Conservation (phyloP, 2,329 filamentous ascomycete genomes). For the Colletotrichum gigasporum region DNA sequence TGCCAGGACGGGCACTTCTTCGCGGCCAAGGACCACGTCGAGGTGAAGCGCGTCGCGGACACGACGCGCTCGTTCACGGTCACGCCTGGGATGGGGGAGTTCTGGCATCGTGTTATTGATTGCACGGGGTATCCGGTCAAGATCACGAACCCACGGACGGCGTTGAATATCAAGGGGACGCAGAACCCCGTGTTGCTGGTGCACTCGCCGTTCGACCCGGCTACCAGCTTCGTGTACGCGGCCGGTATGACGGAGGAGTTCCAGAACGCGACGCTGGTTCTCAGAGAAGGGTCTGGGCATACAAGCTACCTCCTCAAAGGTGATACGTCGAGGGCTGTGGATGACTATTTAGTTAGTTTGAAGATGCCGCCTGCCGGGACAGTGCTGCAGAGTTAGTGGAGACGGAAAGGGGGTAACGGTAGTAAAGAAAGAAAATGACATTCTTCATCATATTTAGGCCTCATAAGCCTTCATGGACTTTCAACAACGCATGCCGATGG, state of each 20-base stretch:
- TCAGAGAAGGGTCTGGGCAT: constrained; percentile 23
- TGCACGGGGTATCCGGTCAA: constrained; percentile 26
- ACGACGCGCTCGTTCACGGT: constrained; percentile 14
- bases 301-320: constrained; percentile 17
- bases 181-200: constrained; percentile 16
- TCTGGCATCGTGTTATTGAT: constrained; percentile 24
- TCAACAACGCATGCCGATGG: no score
- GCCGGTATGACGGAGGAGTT: constrained; percentile 23
- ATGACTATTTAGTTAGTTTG: constrained; percentile 15
- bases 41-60: constrained; percentile 12
- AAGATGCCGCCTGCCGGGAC: constrained; percentile 19
- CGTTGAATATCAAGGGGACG: constrained; percentile 8
- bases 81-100: constrained; percentile 19
- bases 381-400: neutral
- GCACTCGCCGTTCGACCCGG: constrained; percentile 18
- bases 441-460: no score
- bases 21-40: constrained; percentile 13
- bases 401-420: neutral
- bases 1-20: constrained; percentile 26
- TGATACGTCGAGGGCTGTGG: constrained; percentile 12
- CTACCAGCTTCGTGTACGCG: constrained; percentile 20
- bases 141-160: constrained; percentile 17
- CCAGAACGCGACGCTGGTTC: neutral
- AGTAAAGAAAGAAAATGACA: no score
- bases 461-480: no score